Conservation (phyloP, 2,329 filamentous ascomycete species). For the Cyphellophora europaea region DNA sequence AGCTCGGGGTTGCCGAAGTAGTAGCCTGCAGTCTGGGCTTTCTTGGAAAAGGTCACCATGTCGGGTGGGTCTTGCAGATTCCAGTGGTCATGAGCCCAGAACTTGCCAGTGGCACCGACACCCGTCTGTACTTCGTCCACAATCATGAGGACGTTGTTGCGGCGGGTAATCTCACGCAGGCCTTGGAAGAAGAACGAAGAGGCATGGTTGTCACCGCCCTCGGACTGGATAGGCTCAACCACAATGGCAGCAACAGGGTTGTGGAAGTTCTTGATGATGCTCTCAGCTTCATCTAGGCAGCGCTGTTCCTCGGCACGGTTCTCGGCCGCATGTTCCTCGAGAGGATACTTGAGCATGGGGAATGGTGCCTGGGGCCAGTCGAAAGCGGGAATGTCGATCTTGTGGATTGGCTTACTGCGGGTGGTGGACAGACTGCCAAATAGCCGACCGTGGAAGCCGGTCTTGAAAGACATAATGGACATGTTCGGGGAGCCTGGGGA, state of each 20-base stretch:
- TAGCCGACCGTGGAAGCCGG: conserved; percentile 80
- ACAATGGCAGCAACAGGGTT: conserved; percentile 72
- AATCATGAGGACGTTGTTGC: conserved; percentile 58
- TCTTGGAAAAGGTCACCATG: conserved; percentile 93
- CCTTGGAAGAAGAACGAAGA: conserved; percentile 78
- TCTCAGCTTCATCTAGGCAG: conserved; percentile 73
- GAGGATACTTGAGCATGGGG: conserved; percentile 75
- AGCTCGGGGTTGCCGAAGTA: conserved; percentile 76
- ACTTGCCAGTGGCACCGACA: conserved; percentile 83
- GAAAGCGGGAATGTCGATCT: conserved; percentile 88
- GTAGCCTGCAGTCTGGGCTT: conserved; percentile 88
- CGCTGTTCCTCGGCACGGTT: conserved; percentile 75
- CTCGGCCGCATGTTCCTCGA: conserved; percentile 68
- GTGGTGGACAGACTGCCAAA: conserved; percentile 84
- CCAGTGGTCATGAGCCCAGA: conserved; percentile 98
- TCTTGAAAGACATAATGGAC: conserved; percentile 82
- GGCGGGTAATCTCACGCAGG: conserved; percentile 68
- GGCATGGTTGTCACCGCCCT: conserved; percentile 91
- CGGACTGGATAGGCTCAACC: conserved; percentile 85
- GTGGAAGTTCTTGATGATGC: conserved; percentile 69
- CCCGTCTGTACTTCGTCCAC: conserved; percentile 93
- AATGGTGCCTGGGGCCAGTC: conserved; percentile 91
- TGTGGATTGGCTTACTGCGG: conserved; percentile 87
- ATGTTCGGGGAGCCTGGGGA: conserved; percentile 67
- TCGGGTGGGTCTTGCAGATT: conserved; percentile 68